Percentiles rank a stretch among this genome's conserved stretches.
These are phyloP conservation scores for Jaltomata sinuosa DNA, from an alignment of 257 asterid genomes.

Conservation along the genomic window DNA sequence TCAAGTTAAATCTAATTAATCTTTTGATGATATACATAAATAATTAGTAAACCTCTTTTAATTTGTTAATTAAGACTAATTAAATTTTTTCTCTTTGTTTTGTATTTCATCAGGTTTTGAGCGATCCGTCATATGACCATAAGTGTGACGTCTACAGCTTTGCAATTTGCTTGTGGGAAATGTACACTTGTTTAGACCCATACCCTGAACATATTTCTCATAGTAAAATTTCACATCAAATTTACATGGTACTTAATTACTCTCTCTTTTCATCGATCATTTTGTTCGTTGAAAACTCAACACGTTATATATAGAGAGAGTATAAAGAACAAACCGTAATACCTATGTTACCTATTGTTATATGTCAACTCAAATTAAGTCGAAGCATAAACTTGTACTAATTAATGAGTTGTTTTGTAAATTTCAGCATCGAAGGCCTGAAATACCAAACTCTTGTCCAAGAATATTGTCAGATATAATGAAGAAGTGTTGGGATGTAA, in stretches of 20 bases:
- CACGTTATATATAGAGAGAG: no score
- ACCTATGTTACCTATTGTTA: neutral
- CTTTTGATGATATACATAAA: no score
- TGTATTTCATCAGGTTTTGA: neutral
- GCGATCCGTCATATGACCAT: neutral
- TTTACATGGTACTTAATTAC: neutral
- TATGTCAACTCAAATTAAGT: no score
- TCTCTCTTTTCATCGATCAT: no score
- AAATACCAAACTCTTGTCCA: conserved; percentile 4
- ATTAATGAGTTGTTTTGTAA: neutral
- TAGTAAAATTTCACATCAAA: neutral
- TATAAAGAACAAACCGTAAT: no score
- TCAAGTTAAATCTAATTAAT: no score
- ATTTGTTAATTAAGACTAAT: no score
- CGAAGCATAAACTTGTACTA: no score
- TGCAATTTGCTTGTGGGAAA: no score
- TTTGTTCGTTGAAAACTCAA: neutral
- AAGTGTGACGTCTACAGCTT: no score
- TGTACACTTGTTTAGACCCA: neutral
- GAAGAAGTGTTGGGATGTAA: conserved; percentile 10
- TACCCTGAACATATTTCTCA: neutral
- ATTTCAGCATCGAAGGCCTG: conserved; percentile 5
- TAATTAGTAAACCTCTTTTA: no score
- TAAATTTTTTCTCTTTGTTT: no score
- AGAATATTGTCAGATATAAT: conserved; percentile 3